phyloP scores from a whole-genome alignment of 306 rosid genomes.

The Alnus rubra region DNA sequence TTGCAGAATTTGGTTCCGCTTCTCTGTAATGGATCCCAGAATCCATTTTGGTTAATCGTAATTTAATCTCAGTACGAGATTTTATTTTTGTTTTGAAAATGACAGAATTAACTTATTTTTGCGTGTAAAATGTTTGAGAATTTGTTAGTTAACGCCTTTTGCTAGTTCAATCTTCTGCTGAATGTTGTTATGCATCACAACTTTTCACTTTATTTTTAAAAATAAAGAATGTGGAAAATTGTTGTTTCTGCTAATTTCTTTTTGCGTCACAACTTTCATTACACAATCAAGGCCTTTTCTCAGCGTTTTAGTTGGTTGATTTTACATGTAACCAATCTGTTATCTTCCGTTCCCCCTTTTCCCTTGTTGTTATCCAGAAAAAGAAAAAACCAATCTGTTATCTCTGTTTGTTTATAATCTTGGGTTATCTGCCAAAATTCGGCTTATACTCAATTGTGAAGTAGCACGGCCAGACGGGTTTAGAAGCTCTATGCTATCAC shows the following conservation, averaged over 20 bases:
- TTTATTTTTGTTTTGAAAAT: not conserved
- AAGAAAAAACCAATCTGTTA: too few relatives aligned
- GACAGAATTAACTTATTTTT: not conserved
- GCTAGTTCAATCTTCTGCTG: conserved; percentile 16
- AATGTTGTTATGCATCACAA: not conserved
- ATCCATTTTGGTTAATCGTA: not conserved
- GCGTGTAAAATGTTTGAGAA: not conserved
- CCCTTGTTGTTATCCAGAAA: too few relatives aligned
- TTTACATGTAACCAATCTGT: not conserved
- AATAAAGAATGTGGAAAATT: not conserved
- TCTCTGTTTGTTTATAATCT: not conserved
- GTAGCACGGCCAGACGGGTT: too few relatives aligned
- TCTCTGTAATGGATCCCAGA: not conserved
- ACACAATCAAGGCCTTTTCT: not conserved
- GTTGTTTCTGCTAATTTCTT: conserved; percentile 14
- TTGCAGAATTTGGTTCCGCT: not conserved
- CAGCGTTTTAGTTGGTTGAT: not conserved
- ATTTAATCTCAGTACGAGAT: not conserved
- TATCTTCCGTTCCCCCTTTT: too few relatives aligned
- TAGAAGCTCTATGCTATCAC: not conserved
- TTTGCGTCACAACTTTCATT: not conserved
- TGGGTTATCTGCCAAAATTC: not conserved
- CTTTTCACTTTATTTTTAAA: conserved; percentile 1
- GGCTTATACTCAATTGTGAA: not conserved
- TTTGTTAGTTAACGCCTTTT: not conserved